These are phyloP conservation scores for Lentinula aciculospora DNA, from an alignment of 768 basidiomycete genomes.

Conservation along the genomic window DNA sequence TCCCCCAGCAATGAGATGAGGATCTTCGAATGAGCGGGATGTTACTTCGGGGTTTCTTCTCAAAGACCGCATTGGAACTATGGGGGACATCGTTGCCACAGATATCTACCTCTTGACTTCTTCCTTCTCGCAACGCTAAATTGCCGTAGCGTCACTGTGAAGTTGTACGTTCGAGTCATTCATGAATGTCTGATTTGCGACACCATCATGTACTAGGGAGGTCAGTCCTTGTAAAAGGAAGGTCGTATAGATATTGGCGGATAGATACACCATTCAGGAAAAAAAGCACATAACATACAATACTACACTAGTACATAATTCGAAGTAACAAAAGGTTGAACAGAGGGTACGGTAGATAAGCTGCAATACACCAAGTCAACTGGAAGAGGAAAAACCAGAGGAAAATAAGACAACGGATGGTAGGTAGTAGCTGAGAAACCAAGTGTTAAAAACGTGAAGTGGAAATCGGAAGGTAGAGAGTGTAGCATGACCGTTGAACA, in stretches of 20 bases:
- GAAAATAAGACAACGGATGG: background rate
- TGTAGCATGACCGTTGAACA: background rate
- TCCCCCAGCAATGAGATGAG: too few relatives aligned
- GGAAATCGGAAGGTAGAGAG: background rate
- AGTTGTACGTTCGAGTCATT: too few relatives aligned
- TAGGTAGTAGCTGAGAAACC: background rate
- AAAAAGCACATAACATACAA: slow-evolving; percentile 1
- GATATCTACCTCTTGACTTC: too few relatives aligned
- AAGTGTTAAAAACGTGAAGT: background rate
- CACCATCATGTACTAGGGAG: too few relatives aligned
- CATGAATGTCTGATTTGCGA: too few relatives aligned
- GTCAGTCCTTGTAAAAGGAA: too few relatives aligned
- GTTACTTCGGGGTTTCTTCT: too few relatives aligned
- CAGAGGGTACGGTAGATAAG: background rate
- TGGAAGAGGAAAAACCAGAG: background rate
- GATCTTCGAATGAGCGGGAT: too few relatives aligned
- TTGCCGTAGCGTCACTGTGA: too few relatives aligned
- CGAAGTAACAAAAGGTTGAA: background rate
- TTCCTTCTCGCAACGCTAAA: too few relatives aligned
- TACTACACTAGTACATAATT: slow-evolving; percentile 4
- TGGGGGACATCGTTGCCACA: too few relatives aligned
- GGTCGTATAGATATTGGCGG: background rate
- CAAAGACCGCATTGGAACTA: too few relatives aligned
- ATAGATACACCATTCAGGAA: background rate
- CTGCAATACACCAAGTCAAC: background rate